Conservation (phyloP, 2,329 filamentous ascomycete species). For the Myrmaecium sp. region DNA sequence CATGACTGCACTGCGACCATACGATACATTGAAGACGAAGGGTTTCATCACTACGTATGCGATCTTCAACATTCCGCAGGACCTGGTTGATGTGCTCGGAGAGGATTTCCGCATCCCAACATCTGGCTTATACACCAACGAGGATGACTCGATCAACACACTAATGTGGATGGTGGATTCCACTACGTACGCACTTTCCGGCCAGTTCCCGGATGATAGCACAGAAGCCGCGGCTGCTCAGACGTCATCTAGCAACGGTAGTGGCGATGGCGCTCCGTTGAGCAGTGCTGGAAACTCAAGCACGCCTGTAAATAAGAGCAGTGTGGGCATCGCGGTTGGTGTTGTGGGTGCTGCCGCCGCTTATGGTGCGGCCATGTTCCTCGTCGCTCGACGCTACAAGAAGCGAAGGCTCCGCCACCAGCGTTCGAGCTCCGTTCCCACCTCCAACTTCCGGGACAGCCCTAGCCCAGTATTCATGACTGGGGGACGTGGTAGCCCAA, state of each 20-base stretch:
- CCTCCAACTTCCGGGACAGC: constrained; percentile 41
- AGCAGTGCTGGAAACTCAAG: constrained; percentile 33
- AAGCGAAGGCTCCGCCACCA: constrained; percentile 64
- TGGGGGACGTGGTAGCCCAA: constrained; percentile 19
- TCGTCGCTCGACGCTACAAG: constrained; percentile 79
- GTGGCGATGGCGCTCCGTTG: constrained; percentile 32
- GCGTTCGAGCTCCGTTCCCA: constrained; percentile 60
- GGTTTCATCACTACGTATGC: constrained; percentile 73
- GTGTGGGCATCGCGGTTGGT: constrained; percentile 54
- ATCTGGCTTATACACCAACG: constrained; percentile 59
- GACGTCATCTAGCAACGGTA: too few relatives aligned
- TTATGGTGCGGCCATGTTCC: constrained; percentile 92
- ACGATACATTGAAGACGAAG: constrained; percentile 50
- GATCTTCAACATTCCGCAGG: constrained; percentile 29
- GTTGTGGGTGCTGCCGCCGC: constrained; percentile 62
- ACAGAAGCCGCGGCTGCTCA: too few relatives aligned
- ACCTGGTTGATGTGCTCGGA: constrained; percentile 38
- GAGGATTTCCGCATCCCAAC: constrained; percentile 54
- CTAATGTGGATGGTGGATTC: constrained; percentile 73
- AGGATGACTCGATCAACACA: constrained; percentile 46
- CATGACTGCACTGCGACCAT: constrained; percentile 58
- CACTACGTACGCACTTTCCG: constrained; percentile 51
- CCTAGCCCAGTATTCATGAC: constrained; percentile 31
- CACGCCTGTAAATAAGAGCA: constrained; percentile 46
- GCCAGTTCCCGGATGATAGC: constrained; percentile 24